Percentiles rank a stretch among this genome's conserved stretches.
phyloP scores from a whole-genome alignment of 176 grass and related monocot species.

The barley (Hordeum vulgare) region MorexV3_pseudomolecules_assembly NC_058523.1:14633531-14634030 shows the following conservation, averaged over 20 bases:
- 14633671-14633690: conserved; percentile 1
- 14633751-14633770: conserved; percentile 94
- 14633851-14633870: conserved; percentile 24
- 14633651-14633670: not conserved
- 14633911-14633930: conserved; percentile 11
- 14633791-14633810: conserved; percentile 34
- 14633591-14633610: not conserved
- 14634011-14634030: conserved; percentile 25
- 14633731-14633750: conserved; percentile 79
- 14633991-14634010: conserved; percentile 18
- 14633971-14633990: conserved; percentile 7
- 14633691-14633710: not conserved
- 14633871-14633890: conserved; percentile 38
- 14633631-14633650: not conserved
- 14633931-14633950: conserved; percentile 45
- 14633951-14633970: not conserved
- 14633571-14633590: not conserved
- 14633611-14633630: not conserved
- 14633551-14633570: not conserved
- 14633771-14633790: conserved; percentile 93
- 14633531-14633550: not conserved
- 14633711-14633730: conserved; percentile 92
- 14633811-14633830: conserved; percentile 3
- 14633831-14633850: conserved; percentile 17
- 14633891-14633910: conserved; percentile 28